Evolutionary conservation across 1,284 basidiomycete species (phyloP).

Genomic region (Mycosarcoma maydis): DNA sequence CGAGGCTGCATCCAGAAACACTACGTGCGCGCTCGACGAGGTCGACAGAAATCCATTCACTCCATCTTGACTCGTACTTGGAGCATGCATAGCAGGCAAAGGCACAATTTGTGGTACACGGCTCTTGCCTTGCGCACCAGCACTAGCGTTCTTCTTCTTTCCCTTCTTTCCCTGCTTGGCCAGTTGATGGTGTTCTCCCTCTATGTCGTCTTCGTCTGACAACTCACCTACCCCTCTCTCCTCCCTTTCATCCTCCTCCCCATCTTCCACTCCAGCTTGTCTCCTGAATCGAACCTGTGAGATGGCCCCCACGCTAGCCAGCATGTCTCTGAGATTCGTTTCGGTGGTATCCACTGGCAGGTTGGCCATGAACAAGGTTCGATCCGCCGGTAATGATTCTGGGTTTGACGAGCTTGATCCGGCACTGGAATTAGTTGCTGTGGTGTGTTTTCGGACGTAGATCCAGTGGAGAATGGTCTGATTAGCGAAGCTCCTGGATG

Average conservation of each 20-base stretch:
- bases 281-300: constrained; percentile 39
- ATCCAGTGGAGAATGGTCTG: constrained; percentile 27
- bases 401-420: constrained; percentile 11
- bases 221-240: constrained; percentile 23
- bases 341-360: constrained; percentile 59
- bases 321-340: constrained; percentile 47
- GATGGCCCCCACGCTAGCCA: constrained; percentile 53
- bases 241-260: constrained; percentile 45
- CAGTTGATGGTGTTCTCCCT: constrained; percentile 16
- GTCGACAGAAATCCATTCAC: constrained; percentile 40
- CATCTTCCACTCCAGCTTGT: constrained; percentile 9
- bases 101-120: constrained; percentile 31
- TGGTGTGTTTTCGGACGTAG: constrained; percentile 28
- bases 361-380: constrained; percentile 64
- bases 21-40: constrained; percentile 51
- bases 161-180: background rate
- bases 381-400: constrained; percentile 27
- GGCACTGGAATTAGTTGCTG: background rate
- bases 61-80: constrained; percentile 1
- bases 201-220: constrained; percentile 15
- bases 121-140: constrained; percentile 3
- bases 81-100: constrained; percentile 41
- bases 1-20: constrained; percentile 56
- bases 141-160: background rate
- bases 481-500: constrained; percentile 1